These are phyloP conservation scores for Rhododendron simsii DNA, from an alignment of 148 eudicot species.

Conservation along the genomic window DNA sequence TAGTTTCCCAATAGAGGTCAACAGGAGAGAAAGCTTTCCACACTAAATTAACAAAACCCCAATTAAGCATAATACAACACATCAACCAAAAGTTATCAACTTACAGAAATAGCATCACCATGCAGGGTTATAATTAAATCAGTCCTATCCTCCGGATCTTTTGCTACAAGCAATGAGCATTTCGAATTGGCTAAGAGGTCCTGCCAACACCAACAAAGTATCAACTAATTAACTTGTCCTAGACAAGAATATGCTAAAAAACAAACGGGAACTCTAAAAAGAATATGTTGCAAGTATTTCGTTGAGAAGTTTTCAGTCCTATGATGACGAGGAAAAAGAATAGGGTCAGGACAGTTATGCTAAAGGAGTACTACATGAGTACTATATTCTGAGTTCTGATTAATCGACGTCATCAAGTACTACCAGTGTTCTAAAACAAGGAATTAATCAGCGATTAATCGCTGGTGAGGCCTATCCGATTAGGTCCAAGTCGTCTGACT, in stretches of 20 bases:
- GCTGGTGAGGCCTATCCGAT: too few species aligned
- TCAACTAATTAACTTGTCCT: neutral
- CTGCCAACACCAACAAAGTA: conserved; percentile 37
- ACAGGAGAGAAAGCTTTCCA: neutral
- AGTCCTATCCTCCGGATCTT: conserved; percentile 93
- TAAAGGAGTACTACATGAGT: neutral
- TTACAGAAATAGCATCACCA: conserved; percentile 87
- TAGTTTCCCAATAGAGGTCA: neutral
- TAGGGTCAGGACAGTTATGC: neutral
- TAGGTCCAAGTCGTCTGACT: too few species aligned
- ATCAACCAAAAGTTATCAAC: conserved; percentile 18
- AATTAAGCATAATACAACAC: neutral
- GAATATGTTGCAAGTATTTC: neutral
- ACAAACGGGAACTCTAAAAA: neutral
- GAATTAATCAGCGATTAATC: too few species aligned
- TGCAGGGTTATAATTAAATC: conserved; percentile 83
- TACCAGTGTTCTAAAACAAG: too few species aligned
- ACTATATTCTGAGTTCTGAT: neutral
- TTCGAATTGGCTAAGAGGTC: conserved; percentile 73
- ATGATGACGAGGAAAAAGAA: neutral
- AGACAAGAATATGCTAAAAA: neutral
- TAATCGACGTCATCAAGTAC: neutral
- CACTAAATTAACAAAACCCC: neutral
- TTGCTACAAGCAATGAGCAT: conserved; percentile 91
- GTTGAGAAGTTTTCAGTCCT: neutral